These are phyloP conservation scores for Staphylotrichum longicolle DNA, from an alignment of 495 filamentous ascomycete species.

Conservation along the genomic window DNA sequence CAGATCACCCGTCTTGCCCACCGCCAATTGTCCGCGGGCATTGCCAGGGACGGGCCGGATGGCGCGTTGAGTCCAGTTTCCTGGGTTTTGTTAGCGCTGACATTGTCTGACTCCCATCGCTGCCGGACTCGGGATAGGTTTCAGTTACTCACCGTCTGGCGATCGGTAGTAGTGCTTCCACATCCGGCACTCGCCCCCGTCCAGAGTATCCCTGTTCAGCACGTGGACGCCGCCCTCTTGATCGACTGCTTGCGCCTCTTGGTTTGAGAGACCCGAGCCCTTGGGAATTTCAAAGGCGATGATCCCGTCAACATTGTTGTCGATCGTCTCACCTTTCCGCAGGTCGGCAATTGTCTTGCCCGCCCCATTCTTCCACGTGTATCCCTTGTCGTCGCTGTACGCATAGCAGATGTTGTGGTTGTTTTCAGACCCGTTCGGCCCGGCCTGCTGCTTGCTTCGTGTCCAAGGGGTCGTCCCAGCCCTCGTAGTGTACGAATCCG, in stretches of 20 bases:
- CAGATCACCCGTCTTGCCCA: conserved; percentile 36
- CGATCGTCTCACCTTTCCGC: conserved; percentile 35
- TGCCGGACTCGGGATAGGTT: too few relatives aligned
- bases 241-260: conserved; percentile 50
- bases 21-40: conserved; percentile 37
- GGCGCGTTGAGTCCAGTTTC: conserved; percentile 31
- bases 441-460: conserved; percentile 44
- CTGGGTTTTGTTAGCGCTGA: conserved; percentile 15
- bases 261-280: conserved; percentile 44
- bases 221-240: conserved; percentile 46
- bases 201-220: conserved; percentile 41
- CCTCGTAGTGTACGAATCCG: conserved; percentile 42
- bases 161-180: conserved; percentile 51
- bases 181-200: conserved; percentile 25
- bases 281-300: conserved; percentile 43
- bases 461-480: conserved; percentile 44
- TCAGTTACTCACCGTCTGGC: conserved; percentile 32
- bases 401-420: conserved; percentile 50
- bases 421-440: conserved; percentile 45
- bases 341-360: conserved; percentile 37
- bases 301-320: conserved; percentile 37
- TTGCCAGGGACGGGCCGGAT: conserved; percentile 35
- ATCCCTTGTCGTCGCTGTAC: conserved; percentile 43
- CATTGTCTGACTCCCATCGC: too few relatives aligned
- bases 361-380: conserved; percentile 41